Base-by-base conservation (phyloP, 805 yeast species). In the Teunomyces gatunensis region DNA sequence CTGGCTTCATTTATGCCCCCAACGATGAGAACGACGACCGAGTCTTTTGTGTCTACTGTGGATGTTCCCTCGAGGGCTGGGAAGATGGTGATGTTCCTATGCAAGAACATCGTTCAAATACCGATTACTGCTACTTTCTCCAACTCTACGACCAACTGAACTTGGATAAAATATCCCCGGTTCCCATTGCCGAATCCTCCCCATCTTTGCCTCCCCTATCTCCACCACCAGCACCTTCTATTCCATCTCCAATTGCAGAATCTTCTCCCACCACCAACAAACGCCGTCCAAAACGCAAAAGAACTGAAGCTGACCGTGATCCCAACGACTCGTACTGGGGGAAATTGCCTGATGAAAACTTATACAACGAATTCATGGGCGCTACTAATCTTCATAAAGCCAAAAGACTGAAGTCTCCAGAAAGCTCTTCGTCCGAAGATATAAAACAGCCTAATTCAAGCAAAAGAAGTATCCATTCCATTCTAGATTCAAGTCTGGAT, bases 71-170 rank as follows among this genome's bases (percentile, higher is more conserved):
- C 20, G 71, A 67, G 40, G 61, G 61, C 23, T 86, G 92, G 91
- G 87, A 79, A 48, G 59, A 64, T 1, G 73, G 68, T 2, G 94
- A 88, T 63, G 81, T 78, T 48, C 92, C 91, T 0, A 49, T 74
- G 6, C 69, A 47, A 9, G 89, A 83, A 53, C 94, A 87, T 58
- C 61, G 45, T 13, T 59, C 60, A 37, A 48, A 53, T 3, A 39
- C 52, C 34, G 51, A 44, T 36, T 13, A 27, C 12, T 49, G 53
- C 34, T 49, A 47, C 20, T 49, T 49, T 40, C 30, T 47, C 12
- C 29, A 42, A 11, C 21, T 28, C 17, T 37, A 37, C 17, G 40
- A 37, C 25, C 25, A 7, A 9, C 27, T 7, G 11, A 6, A 25
- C 10, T 11, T 25, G 10, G 15, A 7, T 9, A 6, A 32, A 32